Percentiles rank a stretch among this genome's conserved stretches.
Conservation (phyloP, 106 monocot species). For the Vanilla planifolia region DNA sequence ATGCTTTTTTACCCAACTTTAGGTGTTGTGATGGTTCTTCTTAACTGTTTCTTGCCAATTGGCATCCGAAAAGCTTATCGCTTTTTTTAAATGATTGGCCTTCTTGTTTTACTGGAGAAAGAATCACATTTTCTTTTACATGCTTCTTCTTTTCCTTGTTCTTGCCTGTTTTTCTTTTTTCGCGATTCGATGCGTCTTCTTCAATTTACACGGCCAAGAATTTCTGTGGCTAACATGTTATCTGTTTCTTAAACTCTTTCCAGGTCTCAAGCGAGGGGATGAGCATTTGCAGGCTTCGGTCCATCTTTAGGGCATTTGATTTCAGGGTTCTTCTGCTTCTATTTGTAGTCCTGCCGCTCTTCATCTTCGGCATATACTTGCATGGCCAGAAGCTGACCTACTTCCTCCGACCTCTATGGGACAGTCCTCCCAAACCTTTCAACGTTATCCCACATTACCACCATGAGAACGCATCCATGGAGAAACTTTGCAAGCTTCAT, state of each 20-base stretch:
- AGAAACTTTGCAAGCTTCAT: slow-evolving; percentile 72
- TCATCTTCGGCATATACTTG: slow-evolving; percentile 43
- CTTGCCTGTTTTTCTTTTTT: not conserved
- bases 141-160: not conserved
- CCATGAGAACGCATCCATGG: slow-evolving; percentile 60
- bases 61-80: not conserved
- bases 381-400: slow-evolving; percentile 87
- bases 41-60: not conserved
- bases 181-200: too few relatives aligned
- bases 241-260: slow-evolving; percentile 10
- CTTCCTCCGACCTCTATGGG: slow-evolving; percentile 80
- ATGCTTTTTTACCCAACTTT: too few relatives aligned
- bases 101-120: not conserved
- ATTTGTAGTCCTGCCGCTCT: slow-evolving; percentile 42
- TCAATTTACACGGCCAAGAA: not conserved
- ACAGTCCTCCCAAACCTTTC: slow-evolving; percentile 78
- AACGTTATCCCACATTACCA: slow-evolving; percentile 76
- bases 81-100: not conserved
- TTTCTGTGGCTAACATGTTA: not conserved
- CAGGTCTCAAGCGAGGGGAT: slow-evolving; percentile 36
- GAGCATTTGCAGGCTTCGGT: slow-evolving; percentile 54
- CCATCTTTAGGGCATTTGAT: slow-evolving; percentile 61
- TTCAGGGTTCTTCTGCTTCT: slow-evolving; percentile 44
- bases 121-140: slow-evolving; percentile 1
- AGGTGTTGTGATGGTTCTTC: not conserved